Percentiles rank a stretch among this genome's conserved stretches.
phyloP scores from a whole-genome alignment of 1,284 basidiomycete species.

The Pseudozyma thailandica region DNA sequence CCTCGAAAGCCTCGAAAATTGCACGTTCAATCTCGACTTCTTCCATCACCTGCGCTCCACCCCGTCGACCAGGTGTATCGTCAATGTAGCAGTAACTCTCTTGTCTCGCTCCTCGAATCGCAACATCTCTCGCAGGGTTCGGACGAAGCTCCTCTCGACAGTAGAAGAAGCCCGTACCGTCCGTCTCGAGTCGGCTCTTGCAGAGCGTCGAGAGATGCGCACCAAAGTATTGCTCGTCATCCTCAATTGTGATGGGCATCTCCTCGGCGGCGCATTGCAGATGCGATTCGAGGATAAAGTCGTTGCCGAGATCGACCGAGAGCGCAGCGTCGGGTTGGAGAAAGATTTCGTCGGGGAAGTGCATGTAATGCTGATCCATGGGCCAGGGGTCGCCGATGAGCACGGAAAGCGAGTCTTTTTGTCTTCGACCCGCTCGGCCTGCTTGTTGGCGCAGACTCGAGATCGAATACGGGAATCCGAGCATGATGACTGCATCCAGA shows the following conservation, averaged over 20 bases:
- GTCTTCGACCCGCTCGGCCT: slow-evolving; percentile 84
- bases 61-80: slow-evolving; percentile 71
- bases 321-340: slow-evolving; percentile 74
- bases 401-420: slow-evolving; percentile 83
- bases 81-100: slow-evolving; percentile 83
- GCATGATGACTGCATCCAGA: slow-evolving; percentile 87
- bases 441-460: slow-evolving; percentile 83
- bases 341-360: slow-evolving; percentile 73
- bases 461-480: slow-evolving; percentile 79
- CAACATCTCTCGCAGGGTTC: slow-evolving; percentile 76
- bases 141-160: slow-evolving; percentile 81
- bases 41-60: slow-evolving; percentile 75
- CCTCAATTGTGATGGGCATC: slow-evolving; percentile 77
- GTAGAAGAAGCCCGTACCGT: slow-evolving; percentile 80
- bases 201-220: slow-evolving; percentile 70
- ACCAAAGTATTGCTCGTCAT: slow-evolving; percentile 82
- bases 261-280: slow-evolving; percentile 88
- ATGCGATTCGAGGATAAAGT: slow-evolving; percentile 82
- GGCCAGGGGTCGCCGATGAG: slow-evolving; percentile 79
- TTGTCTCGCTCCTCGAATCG: slow-evolving; percentile 81
- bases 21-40: slow-evolving; percentile 87
- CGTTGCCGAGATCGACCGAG: slow-evolving; percentile 79
- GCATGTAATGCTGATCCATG: slow-evolving; percentile 81
- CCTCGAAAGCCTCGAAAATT: slow-evolving; percentile 79
- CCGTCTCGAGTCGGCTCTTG: slow-evolving; percentile 73